Percentiles rank a stretch among this genome's conserved stretches.
Evolutionary conservation across 805 yeast genomes (phyloP).

Genomic region (Peterozyma toletana): DNA sequence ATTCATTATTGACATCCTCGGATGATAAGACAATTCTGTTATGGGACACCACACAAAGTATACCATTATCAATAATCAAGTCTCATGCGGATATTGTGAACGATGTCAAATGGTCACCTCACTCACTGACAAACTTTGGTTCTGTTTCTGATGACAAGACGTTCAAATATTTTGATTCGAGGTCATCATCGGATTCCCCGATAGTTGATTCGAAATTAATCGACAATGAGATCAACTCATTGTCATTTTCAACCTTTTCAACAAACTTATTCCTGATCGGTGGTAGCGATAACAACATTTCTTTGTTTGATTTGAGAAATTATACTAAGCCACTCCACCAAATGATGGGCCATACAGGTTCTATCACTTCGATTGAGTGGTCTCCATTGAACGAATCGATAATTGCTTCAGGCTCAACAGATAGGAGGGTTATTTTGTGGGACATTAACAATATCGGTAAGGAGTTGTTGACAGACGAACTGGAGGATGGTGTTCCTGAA

Average conservation of each 20-base stretch:
- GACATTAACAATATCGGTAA: conserved; percentile 74
- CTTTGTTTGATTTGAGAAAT: conserved; percentile 54
- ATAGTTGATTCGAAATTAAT: conserved; percentile 16
- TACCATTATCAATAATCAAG: conserved; percentile 23
- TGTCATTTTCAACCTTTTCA: conserved; percentile 61
- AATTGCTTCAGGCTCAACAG: conserved; percentile 69
- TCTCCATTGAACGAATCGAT: conserved; percentile 74
- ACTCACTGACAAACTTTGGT: conserved; percentile 47
- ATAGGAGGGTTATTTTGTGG: conserved; percentile 76
- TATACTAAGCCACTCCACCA: conserved; percentile 44
- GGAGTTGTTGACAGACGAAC: conserved; percentile 81
- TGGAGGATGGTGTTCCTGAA: conserved; percentile 88
- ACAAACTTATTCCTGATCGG: conserved; percentile 60
- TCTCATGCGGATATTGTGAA: conserved; percentile 58
- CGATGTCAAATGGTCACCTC: conserved; percentile 67
- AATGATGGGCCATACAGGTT: conserved; percentile 74
- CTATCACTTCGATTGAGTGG: conserved; percentile 70
- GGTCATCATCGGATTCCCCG: conserved; percentile 21
- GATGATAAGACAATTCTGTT: conserved; percentile 61
- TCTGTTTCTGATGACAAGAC: conserved; percentile 68
- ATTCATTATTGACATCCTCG: conserved; percentile 50
- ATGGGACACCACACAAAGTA: conserved; percentile 38
- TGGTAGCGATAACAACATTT: conserved; percentile 59
- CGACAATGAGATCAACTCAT: conserved; percentile 43
- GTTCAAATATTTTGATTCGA: conserved; percentile 46